phyloP scores from a whole-genome alignment of 2,329 filamentous ascomycete species.

The Ophioceras dolichostomum region DNA sequence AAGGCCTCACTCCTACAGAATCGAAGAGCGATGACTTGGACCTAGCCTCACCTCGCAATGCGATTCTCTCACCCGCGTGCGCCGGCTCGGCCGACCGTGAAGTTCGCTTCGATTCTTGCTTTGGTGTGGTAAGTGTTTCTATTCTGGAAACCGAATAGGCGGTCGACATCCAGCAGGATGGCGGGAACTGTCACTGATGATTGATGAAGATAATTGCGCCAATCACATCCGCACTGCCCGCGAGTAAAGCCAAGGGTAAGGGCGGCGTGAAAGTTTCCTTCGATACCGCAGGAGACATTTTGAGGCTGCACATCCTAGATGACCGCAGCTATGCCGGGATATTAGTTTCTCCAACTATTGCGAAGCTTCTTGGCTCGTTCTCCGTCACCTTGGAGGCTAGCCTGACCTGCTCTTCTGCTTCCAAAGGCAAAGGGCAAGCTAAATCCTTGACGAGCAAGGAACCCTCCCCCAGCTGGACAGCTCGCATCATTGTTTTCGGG shows the following conservation, averaged over 20 bases:
- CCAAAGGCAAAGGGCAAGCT: too few species aligned
- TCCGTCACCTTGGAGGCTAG: background rate
- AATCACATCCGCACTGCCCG: background rate
- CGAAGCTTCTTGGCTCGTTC: background rate
- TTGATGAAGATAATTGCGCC: too few species aligned
- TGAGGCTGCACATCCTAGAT: background rate
- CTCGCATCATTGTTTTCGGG: constrained; percentile 5
- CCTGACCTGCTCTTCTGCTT: too few species aligned
- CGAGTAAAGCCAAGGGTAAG: too few species aligned
- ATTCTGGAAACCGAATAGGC: background rate
- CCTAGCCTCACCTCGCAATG: too few species aligned
- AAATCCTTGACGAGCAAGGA: background rate
- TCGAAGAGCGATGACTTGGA: too few species aligned
- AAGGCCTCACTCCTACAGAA: too few species aligned
- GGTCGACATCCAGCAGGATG: too few species aligned
- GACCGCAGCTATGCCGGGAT: background rate
- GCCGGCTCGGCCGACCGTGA: too few species aligned
- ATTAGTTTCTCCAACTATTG: background rate
- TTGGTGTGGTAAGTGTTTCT: background rate
- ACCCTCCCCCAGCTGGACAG: background rate
- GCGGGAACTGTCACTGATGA: too few species aligned
- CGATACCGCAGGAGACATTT: background rate
- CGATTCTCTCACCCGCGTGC: too few species aligned
- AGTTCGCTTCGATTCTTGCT: background rate
- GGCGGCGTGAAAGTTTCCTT: background rate